Conservation (phyloP, 805 yeast genomes). For the Schizosaccharomyces japonicus region DNA sequence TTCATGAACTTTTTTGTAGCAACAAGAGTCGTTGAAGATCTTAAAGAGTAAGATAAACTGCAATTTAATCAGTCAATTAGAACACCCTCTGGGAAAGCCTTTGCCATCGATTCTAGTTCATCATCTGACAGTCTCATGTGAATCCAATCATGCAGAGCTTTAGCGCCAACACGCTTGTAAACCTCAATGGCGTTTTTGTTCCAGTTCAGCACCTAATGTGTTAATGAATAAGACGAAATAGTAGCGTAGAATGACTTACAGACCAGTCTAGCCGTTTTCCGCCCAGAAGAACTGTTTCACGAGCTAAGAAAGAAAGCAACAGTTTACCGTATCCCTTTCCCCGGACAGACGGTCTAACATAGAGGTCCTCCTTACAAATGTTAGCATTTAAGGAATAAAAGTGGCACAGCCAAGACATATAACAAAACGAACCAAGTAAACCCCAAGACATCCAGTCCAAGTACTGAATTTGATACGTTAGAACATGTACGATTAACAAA, state of each 20-base stretch:
- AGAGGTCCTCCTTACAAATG: conserved; percentile 7
- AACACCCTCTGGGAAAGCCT: not conserved
- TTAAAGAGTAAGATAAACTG: too few species aligned
- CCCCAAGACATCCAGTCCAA: conserved; percentile 11
- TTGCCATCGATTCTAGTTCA: not conserved
- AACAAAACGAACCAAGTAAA: conserved; percentile 7
- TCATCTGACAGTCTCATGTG: conserved; percentile 11
- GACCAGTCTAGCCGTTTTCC: conserved; percentile 11
- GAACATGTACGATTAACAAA: too few species aligned
- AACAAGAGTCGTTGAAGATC: too few species aligned
- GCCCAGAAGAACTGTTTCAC: conserved; percentile 9
- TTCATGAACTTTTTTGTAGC: too few species aligned
- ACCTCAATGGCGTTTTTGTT: conserved; percentile 10
- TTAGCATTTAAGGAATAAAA: not conserved
- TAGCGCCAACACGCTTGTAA: conserved; percentile 10
- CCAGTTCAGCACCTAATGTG: conserved; percentile 6
- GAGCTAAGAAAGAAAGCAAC: conserved; percentile 9
- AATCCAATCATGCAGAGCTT: conserved; percentile 9
- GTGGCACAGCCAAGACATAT: not conserved
- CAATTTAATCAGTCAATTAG: too few species aligned
- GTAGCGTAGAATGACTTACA: not conserved
- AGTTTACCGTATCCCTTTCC: conserved; percentile 8
- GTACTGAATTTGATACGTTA: conserved; percentile 5
- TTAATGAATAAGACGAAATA: not conserved
- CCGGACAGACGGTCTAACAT: conserved; percentile 9